phyloP scores from a whole-genome alignment of 2,329 filamentous ascomycete species.

The Endoconidiophora laricicola region DNA sequence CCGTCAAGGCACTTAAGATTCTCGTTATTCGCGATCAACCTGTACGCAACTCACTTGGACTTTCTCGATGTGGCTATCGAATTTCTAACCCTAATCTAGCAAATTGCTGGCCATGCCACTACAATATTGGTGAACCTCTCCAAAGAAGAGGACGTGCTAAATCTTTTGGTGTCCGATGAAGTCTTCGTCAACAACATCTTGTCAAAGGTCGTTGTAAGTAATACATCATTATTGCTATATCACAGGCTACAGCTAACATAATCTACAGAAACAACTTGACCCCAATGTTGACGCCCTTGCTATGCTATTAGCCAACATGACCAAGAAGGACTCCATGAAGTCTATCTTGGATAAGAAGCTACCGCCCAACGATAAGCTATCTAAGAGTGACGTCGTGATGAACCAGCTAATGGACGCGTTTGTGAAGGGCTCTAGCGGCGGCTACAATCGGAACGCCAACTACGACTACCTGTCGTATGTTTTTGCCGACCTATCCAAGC shows the following conservation, averaged over 20 bases:
- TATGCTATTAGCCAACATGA: conserved; percentile 86
- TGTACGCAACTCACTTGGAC: conserved; percentile 30
- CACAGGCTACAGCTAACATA: neutral
- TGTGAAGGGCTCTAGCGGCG: conserved; percentile 71
- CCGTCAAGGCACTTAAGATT: conserved; percentile 75
- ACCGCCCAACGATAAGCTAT: conserved; percentile 49
- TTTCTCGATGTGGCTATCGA: neutral
- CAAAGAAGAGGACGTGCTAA: conserved; percentile 58
- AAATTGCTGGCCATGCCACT: conserved; percentile 83
- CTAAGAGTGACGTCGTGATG: conserved; percentile 55
- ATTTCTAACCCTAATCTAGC: conserved; percentile 28
- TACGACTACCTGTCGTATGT: conserved; percentile 90
- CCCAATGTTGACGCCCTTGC: conserved; percentile 68
- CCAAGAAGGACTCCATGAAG: conserved; percentile 61
- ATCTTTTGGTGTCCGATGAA: conserved; percentile 59
- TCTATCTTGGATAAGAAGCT: conserved; percentile 53
- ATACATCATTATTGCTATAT: too few relatives aligned
- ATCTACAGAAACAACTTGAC: conserved; percentile 48
- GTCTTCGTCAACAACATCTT: conserved; percentile 63
- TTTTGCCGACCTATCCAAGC: conserved; percentile 82
- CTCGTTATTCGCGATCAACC: conserved; percentile 61
- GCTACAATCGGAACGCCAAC: conserved; percentile 69
- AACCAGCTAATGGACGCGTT: conserved; percentile 93
- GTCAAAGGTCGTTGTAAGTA: conserved; percentile 52
- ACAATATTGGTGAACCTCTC: conserved; percentile 81